These are phyloP conservation scores for Russula sp. DNA, from an alignment of 768 basidiomycete species.

Conservation along the genomic window DNA sequence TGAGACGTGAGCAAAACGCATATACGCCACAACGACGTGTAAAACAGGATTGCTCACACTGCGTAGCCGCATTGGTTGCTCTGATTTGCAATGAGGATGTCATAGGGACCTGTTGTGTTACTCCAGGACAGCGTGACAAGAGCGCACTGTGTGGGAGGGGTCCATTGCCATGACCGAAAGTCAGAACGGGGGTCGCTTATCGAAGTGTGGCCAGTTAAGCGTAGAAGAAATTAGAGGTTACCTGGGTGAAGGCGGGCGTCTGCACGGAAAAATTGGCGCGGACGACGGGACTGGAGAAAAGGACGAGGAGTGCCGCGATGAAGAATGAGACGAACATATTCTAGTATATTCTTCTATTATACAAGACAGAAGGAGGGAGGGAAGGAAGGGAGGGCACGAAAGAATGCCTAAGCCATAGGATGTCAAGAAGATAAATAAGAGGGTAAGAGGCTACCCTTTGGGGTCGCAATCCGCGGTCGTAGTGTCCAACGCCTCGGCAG, in stretches of 20 bases:
- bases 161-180: background rate
- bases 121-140: constrained; percentile 52
- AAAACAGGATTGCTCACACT: constrained; percentile 46
- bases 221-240: constrained; percentile 31
- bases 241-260: constrained; percentile 55
- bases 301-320: constrained; percentile 65
- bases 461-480: background rate
- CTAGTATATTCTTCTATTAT: constrained; percentile 25
- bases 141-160: constrained; percentile 48
- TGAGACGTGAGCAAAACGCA: background rate
- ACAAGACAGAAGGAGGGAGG: constrained; percentile 27
- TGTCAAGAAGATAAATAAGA: constrained; percentile 4
- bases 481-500: background rate
- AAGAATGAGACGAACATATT: constrained; percentile 82
- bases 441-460: constrained; percentile 6
- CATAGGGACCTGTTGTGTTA: constrained; percentile 48
- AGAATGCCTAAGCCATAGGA: background rate
- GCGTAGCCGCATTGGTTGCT: constrained; percentile 56
- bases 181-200: background rate
- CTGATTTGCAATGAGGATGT: constrained; percentile 52
- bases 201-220: background rate
- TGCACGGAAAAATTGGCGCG: constrained; percentile 53
- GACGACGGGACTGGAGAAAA: constrained; percentile 52
- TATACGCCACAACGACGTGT: background rate
- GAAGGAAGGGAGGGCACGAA: constrained; percentile 29